phyloP scores from a whole-genome alignment of 1,284 basidiomycete species.

The Schizophyllum amplum region DNA sequence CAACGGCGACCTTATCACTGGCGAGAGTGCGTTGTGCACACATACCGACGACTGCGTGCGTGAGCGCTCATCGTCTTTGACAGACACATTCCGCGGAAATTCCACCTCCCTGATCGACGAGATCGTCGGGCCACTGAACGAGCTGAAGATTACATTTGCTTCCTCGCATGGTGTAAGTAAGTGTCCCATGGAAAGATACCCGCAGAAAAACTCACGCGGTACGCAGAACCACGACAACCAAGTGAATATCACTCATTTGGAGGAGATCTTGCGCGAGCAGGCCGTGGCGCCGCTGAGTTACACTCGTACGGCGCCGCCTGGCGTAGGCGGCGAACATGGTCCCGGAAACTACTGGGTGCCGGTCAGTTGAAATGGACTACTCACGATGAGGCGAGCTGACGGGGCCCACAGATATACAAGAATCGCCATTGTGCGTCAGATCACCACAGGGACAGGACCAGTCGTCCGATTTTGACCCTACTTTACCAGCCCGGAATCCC shows the following conservation, averaged over 20 bases:
- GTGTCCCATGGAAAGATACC: too few species aligned
- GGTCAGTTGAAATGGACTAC: slow-evolving; percentile 25
- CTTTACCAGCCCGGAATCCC: slow-evolving; percentile 35
- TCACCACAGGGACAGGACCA: slow-evolving; percentile 6
- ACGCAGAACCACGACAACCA: slow-evolving; percentile 63
- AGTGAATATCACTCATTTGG: slow-evolving; percentile 53
- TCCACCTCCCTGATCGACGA: slow-evolving; percentile 41
- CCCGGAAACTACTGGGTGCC: slow-evolving; percentile 70
- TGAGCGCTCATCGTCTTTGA: not conserved
- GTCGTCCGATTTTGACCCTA: too few species aligned
- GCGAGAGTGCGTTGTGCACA: slow-evolving; percentile 43
- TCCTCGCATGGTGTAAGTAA: slow-evolving; percentile 47
- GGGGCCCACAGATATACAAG: slow-evolving; percentile 16
- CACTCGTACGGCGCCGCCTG: slow-evolving; percentile 46
- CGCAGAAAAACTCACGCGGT: too few species aligned
- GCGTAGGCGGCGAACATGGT: slow-evolving; percentile 53
- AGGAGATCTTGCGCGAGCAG: slow-evolving; percentile 51
- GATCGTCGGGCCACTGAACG: slow-evolving; percentile 41
- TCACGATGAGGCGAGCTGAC: too few species aligned
- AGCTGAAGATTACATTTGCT: slow-evolving; percentile 40
- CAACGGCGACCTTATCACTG: slow-evolving; percentile 60
- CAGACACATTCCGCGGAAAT: slow-evolving; percentile 57
- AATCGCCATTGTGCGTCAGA: not conserved
- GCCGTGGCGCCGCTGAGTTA: slow-evolving; percentile 52
- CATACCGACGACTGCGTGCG: slow-evolving; percentile 1